Conservation (phyloP, 1,139 yeast genomes). For the Kurtzmaniella quercitrusa region DNA sequence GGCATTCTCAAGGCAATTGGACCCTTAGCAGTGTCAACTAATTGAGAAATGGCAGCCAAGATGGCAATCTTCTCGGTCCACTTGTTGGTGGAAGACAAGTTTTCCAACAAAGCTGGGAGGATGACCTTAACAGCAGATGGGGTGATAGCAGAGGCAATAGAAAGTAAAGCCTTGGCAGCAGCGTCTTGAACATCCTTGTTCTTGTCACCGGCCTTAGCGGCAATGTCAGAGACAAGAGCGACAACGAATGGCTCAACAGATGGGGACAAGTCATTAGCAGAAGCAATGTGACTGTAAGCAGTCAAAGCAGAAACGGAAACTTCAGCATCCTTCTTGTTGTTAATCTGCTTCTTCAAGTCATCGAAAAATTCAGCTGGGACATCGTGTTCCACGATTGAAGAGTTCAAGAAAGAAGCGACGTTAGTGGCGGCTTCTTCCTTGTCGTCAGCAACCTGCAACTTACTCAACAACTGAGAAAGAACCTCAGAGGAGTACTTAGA, state of each 20-base stretch:
- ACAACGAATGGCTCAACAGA: slow-evolving; percentile 95
- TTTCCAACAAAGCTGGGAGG: slow-evolving; percentile 72
- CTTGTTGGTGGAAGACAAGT: slow-evolving; percentile 75
- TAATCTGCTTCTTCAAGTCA: slow-evolving; percentile 8
- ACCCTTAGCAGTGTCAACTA: slow-evolving; percentile 92
- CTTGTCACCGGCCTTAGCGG: slow-evolving; percentile 89
- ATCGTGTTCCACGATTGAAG: slow-evolving; percentile 97
- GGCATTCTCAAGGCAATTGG: slow-evolving; percentile 99
- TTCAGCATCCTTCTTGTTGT: slow-evolving; percentile 63
- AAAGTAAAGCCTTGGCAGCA: slow-evolving; percentile 69
- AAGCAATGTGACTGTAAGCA: slow-evolving; percentile 83
- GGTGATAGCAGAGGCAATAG: slow-evolving; percentile 77
- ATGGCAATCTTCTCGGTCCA: slow-evolving; percentile 98
- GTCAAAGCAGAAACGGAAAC: slow-evolving; percentile 73
- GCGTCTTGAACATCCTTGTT: slow-evolving; percentile 66
- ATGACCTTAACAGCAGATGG: slow-evolving; percentile 91
- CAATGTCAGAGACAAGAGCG: slow-evolving; percentile 62
- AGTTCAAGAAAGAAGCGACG: slow-evolving; percentile 91
- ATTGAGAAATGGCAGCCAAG: slow-evolving; percentile 74
- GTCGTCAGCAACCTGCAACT: slow-evolving; percentile 89
- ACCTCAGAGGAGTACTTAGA: slow-evolving; percentile 70
- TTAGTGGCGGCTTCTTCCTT: slow-evolving; percentile 85
- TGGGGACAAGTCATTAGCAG: slow-evolving; percentile 74
- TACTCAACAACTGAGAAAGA: slow-evolving; percentile 88
- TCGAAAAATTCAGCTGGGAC: slow-evolving; percentile 49